Base-by-base conservation (phyloP, 2,329 filamentous ascomycete genomes). In the Elsinoe australis region DNA sequence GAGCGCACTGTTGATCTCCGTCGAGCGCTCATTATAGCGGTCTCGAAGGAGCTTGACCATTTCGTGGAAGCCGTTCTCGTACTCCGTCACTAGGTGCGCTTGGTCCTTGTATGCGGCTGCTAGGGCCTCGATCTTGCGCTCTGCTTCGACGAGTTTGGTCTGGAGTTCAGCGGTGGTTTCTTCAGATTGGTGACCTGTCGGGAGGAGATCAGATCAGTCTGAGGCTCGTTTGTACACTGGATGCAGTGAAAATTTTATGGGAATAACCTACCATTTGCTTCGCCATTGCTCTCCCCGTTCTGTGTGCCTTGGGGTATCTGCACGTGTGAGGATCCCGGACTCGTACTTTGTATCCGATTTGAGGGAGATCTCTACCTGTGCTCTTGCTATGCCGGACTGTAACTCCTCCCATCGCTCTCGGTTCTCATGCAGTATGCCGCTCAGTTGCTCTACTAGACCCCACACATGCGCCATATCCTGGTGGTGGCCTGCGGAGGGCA, bases 381-480 rank as follows among this genome's bases (percentile, higher is more conserved):
- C 59, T 50, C 56, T 54, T 34, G 55, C 57, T 46, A 65, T 51
- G 10, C 57, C 57, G 22, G 62, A 58, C 50, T 64, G 59, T 22
- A 65, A 52, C 35, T 56, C 54, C 19, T 53, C 51, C 54, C 59
- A 64, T 17, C 63, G 56, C 52, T 65, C 59, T 24, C 62, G 54
- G 38, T 64, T 66, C 51, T 63, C 59, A 52, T 63, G 59, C 31
- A 66, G 51, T 55, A 57, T 59, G 14, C 57, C 58, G 15, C 58
- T 59, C 48, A 66, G 51, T 15, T 53, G 53, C 49, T 66, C 62
- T 56, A 66, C 61, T 35, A 63, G 57, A 42, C 59, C 53, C 61
- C 63, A 63, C 44, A 66, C 54, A 10, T 58, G 60, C 50, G 63
- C 61, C 62, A 66, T 64, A 45, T 66, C 63, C 51, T 57, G 57